Evolutionary conservation across 2,329 filamentous ascomycete genomes (phyloP).

Genomic region (Calonectria multiphialidica): DNA sequence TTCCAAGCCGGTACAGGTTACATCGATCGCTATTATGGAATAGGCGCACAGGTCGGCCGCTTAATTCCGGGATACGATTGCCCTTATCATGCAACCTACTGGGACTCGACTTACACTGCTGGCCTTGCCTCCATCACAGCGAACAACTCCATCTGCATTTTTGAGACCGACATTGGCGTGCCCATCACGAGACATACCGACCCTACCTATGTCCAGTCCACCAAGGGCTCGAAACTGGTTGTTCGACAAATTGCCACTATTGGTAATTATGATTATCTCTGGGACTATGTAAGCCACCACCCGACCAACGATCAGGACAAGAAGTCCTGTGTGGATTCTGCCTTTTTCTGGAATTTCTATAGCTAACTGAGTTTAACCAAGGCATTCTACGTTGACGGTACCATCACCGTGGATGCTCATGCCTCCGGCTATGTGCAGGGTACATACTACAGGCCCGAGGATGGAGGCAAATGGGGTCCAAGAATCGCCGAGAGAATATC

Average conservation of each 20-base stretch:
- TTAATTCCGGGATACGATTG: conserved; percentile 26
- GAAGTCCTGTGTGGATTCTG: neutral
- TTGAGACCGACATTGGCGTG: conserved; percentile 22
- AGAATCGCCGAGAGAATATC: conserved; percentile 43
- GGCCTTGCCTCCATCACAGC: neutral
- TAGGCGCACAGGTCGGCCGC: conserved; percentile 22
- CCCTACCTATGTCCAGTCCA: conserved; percentile 54
- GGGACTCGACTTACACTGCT: conserved; percentile 19
- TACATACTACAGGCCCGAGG: conserved; percentile 46
- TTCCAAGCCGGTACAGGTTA: conserved; percentile 22
- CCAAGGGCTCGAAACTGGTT: conserved; percentile 61
- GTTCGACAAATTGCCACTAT: conserved; percentile 62
- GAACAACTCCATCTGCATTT: conserved; percentile 26
- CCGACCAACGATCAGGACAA: neutral
- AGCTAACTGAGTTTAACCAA: neutral
- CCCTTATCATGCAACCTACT: conserved; percentile 27
- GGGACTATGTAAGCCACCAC: conserved; percentile 52
- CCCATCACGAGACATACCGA: conserved; percentile 52
- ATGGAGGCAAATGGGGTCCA: conserved; percentile 49
- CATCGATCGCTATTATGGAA: conserved; percentile 25
- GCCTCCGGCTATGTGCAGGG: conserved; percentile 67
- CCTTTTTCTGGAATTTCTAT: neutral
- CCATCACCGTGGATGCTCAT: conserved; percentile 62
- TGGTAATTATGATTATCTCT: conserved; percentile 67
- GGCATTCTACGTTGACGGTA: conserved; percentile 63